These are phyloP conservation scores for Sporothrix brunneoviolacea DNA, from an alignment of 2,329 filamentous ascomycete genomes.

Conservation along the genomic window DNA sequence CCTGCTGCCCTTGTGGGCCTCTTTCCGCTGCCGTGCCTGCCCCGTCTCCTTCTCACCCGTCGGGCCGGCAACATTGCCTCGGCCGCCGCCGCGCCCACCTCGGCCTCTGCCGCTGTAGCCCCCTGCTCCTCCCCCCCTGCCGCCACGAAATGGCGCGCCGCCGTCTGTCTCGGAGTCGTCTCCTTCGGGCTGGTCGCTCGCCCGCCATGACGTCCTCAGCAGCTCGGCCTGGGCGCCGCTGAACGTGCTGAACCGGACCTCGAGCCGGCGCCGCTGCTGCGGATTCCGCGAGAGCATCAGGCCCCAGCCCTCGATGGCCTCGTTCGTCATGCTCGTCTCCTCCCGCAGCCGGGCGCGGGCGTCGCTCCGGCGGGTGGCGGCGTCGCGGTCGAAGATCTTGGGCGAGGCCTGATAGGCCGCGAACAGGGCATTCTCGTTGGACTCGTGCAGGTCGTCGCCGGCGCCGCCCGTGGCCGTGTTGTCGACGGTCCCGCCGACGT, in stretches of 20 bases:
- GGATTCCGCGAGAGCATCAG: conserved; percentile 75
- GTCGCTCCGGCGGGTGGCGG: conserved; percentile 58
- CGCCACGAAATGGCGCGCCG: conserved; percentile 29
- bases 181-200: conserved; percentile 45
- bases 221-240: conserved; percentile 60
- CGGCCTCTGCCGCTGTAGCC: too few relatives aligned
- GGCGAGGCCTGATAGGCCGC: conserved; percentile 60
- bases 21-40: conserved; percentile 65
- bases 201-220: conserved; percentile 58
- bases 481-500: conserved; percentile 86
- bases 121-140: too few relatives aligned
- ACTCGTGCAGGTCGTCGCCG: conserved; percentile 39
- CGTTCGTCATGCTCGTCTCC: conserved; percentile 84
- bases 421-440: conserved; percentile 67
- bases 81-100: conserved; percentile 40
- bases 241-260: conserved; percentile 62
- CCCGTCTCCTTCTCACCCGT: conserved; percentile 66
- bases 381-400: conserved; percentile 60
- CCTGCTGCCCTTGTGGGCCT: conserved; percentile 71
- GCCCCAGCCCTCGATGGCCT: conserved; percentile 89
- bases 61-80: conserved; percentile 56
- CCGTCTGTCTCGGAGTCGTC: conserved; percentile 46
- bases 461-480: conserved; percentile 54
- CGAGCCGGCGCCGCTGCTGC: conserved; percentile 59
- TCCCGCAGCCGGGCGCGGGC: conserved; percentile 58